Evolutionary conservation across 2,329 filamentous ascomycete genomes (phyloP).

Genomic region (Penicillium sp.): DNA sequence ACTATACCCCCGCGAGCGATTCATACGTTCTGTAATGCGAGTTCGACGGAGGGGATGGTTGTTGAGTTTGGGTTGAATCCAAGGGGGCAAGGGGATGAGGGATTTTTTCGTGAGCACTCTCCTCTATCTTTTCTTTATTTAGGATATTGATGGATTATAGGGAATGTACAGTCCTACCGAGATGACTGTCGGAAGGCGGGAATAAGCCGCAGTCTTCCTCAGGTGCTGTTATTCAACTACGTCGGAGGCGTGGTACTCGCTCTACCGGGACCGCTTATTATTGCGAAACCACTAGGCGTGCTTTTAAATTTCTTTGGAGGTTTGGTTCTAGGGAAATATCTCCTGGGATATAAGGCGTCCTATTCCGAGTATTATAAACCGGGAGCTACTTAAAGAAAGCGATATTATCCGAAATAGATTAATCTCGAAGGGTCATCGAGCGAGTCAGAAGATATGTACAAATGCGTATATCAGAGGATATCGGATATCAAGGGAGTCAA

Average conservation of each 20-base stretch:
- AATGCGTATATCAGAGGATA: background rate
- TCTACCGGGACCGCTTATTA: conserved; percentile 4
- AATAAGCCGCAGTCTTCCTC: conserved; percentile 4
- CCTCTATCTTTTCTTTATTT: background rate
- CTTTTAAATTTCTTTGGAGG: conserved; percentile 10
- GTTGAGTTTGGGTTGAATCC: conserved; percentile 11
- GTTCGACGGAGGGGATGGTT: conserved; percentile 1
- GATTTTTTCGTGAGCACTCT: conserved; percentile 8
- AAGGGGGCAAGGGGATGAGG: conserved; percentile 4
- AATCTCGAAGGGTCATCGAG: background rate
- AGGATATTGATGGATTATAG: background rate
- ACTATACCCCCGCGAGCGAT: conserved; percentile 3
- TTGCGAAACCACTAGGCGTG: conserved; percentile 2
- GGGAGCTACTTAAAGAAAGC: background rate
- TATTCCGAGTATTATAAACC: conserved; percentile 12
- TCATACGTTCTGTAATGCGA: conserved; percentile 13
- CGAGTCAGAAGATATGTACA: background rate
- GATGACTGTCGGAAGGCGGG: conserved; percentile 13
- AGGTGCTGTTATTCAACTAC: conserved; percentile 10
- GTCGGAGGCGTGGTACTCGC: conserved; percentile 11
- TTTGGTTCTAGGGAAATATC: conserved; percentile 9
- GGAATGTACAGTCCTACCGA: conserved; percentile 15
- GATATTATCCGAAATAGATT: background rate
- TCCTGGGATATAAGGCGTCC: conserved; percentile 9
- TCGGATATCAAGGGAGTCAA: background rate